These are phyloP conservation scores for Pseudocercospora eumusae DNA, from an alignment of 2,329 filamentous ascomycete species.

Conservation along the genomic window DNA sequence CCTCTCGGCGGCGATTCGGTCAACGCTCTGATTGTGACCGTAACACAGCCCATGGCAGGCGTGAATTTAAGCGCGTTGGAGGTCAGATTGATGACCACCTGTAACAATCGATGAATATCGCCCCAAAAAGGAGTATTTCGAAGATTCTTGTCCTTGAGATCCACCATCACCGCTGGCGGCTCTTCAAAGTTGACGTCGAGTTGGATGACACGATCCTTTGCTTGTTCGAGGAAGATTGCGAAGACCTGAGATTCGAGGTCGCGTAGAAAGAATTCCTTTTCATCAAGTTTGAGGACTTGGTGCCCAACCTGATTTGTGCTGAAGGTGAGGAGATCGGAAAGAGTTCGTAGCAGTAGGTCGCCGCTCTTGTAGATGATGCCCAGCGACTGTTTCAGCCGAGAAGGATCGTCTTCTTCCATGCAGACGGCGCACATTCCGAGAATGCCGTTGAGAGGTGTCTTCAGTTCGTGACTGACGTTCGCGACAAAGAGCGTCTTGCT, in stretches of 20 bases:
- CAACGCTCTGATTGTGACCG: slow-evolving; percentile 72
- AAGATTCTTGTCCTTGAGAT: slow-evolving; percentile 52
- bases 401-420: slow-evolving; percentile 83
- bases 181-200: slow-evolving; percentile 71
- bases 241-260: slow-evolving; percentile 80
- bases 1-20: slow-evolving; percentile 50
- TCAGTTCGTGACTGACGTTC: slow-evolving; percentile 66
- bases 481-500: slow-evolving; percentile 61
- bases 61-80: slow-evolving; percentile 94
- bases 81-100: slow-evolving; percentile 88
- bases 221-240: slow-evolving; percentile 87
- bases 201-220: slow-evolving; percentile 74
- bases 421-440: slow-evolving; percentile 91
- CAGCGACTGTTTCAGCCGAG: slow-evolving; percentile 76
- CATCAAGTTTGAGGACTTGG: slow-evolving; percentile 70
- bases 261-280: slow-evolving; percentile 78
- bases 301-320: slow-evolving; percentile 93
- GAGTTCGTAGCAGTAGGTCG: slow-evolving; percentile 78
- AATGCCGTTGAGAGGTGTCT: slow-evolving; percentile 93
- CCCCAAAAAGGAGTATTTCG: slow-evolving; percentile 88
- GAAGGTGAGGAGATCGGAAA: slow-evolving; percentile 88
- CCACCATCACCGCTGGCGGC: slow-evolving; percentile 10
- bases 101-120: slow-evolving; percentile 83
- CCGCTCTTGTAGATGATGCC: slow-evolving; percentile 87
- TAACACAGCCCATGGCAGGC: slow-evolving; percentile 70